Percentiles rank a stretch among this genome's conserved stretches.
phyloP scores from a whole-genome alignment of 129 eudicot species.

The Escallonia herrerae region DNA sequence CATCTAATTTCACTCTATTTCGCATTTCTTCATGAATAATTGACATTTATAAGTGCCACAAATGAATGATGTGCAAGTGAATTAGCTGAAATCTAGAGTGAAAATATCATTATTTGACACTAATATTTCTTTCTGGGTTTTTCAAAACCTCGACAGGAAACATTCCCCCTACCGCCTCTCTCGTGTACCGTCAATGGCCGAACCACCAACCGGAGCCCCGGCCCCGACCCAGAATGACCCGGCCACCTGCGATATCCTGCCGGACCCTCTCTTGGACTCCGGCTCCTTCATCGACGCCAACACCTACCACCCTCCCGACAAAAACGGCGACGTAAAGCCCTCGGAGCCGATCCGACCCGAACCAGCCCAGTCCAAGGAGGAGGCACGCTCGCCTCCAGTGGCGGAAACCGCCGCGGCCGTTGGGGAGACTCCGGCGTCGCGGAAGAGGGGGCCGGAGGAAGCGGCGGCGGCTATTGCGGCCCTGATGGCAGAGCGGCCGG shows the following conservation, averaged over 20 bases:
- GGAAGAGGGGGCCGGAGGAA: slow-evolving; percentile 15
- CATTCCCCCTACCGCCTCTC: too few relatives aligned
- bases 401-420: not conserved
- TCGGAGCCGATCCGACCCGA: not conserved
- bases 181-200: not conserved
- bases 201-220: not conserved
- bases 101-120: too few relatives aligned
- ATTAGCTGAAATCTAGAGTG: too few relatives aligned
- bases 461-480: not conserved
- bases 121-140: too few relatives aligned
- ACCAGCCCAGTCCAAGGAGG: not conserved
- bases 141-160: too few relatives aligned
- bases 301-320: not conserved
- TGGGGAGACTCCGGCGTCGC: not conserved
- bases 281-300: not conserved
- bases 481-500: slow-evolving; percentile 18
- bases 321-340: not conserved
- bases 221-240: not conserved
- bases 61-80: too few relatives aligned
- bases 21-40: too few relatives aligned
- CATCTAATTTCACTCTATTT: too few relatives aligned
- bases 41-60: too few relatives aligned
- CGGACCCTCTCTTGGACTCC: not conserved
- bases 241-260: not conserved
- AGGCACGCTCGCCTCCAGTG: not conserved